Evolutionary conservation across 106 monocot species (phyloP).

Genomic region (Alisma plantagoaquatica): DNA sequence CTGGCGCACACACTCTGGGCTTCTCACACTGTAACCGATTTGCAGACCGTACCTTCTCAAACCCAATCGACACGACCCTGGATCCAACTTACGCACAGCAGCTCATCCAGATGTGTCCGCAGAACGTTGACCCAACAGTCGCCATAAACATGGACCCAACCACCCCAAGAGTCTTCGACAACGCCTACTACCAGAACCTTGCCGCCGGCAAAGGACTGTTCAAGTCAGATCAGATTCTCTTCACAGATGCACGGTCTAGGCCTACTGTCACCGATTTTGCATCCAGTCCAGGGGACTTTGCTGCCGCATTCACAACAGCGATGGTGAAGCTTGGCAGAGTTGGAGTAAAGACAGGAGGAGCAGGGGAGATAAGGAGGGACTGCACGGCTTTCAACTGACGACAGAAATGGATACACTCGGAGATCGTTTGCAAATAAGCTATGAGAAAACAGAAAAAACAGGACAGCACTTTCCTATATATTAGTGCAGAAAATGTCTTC

Average conservation of each 20-base stretch:
- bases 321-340: slow-evolving; percentile 36
- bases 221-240: slow-evolving; percentile 3
- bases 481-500: too few relatives aligned
- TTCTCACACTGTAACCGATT: too few relatives aligned
- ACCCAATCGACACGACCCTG: too few relatives aligned
- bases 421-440: too few relatives aligned
- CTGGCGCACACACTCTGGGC: too few relatives aligned
- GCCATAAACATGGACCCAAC: slow-evolving; percentile 26
- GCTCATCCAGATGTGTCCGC: too few relatives aligned
- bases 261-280: slow-evolving; percentile 23
- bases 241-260: slow-evolving; percentile 18
- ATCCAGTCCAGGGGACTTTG: slow-evolving; percentile 9
- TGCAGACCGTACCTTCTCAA: too few relatives aligned
- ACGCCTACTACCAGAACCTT: background rate
- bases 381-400: slow-evolving; percentile 28
- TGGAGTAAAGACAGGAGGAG: slow-evolving; percentile 26
- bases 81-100: too few relatives aligned
- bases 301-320: slow-evolving; percentile 23
- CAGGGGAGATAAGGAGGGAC: slow-evolving; percentile 32
- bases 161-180: slow-evolving; percentile 23
- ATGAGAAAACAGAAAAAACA: too few relatives aligned
- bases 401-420: too few relatives aligned
- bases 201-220: background rate
- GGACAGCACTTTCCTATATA: too few relatives aligned
- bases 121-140: too few relatives aligned